These are phyloP conservation scores for Xerocomus spinulosus DNA, from an alignment of 768 basidiomycete species.

Conservation along the genomic window DNA sequence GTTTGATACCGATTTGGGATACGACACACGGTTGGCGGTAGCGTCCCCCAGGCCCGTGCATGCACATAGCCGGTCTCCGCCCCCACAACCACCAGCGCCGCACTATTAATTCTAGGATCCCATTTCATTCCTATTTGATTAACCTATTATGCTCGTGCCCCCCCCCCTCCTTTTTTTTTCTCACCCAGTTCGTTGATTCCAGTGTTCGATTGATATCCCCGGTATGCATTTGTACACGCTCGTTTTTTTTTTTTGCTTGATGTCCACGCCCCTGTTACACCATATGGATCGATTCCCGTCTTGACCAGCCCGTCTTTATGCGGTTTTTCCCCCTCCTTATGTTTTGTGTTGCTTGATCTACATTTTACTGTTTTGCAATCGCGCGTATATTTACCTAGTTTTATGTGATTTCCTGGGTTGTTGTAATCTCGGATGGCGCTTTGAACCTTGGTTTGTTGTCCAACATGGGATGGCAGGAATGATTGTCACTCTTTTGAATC, in stretches of 20 bases:
- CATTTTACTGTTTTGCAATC: not conserved
- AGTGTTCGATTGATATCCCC: slow-evolving; percentile 6
- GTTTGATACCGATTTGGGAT: slow-evolving; percentile 34
- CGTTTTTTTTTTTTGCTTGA: not conserved
- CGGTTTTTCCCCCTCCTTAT: not conserved
- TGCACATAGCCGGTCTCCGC: slow-evolving; percentile 3
- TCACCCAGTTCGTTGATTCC: not conserved
- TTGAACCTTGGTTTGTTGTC: not conserved
- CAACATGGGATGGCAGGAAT: too few species aligned
- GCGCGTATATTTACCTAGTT: not conserved
- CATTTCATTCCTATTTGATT: slow-evolving; percentile 14
- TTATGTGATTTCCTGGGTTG: not conserved
- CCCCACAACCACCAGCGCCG: slow-evolving; percentile 9
- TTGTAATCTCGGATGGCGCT: slow-evolving; percentile 4
- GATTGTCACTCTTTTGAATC: too few species aligned
- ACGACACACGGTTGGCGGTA: slow-evolving; percentile 8
- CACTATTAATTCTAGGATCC: slow-evolving; percentile 8
- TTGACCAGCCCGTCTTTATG: not conserved
- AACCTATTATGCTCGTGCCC: slow-evolving; percentile 9
- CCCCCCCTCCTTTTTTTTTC: not conserved
- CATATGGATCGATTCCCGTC: not conserved
- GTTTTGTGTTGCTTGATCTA: not conserved
- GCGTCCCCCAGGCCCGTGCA: slow-evolving; percentile 4
- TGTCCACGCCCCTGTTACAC: too few species aligned
- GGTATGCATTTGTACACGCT: not conserved